A percentile compares a stretch with the other conserved stretches of the same genome.
Evolutionary conservation across 2,329 filamentous ascomycete genomes (phyloP).

Genomic region (Meredithiella fracta): DNA sequence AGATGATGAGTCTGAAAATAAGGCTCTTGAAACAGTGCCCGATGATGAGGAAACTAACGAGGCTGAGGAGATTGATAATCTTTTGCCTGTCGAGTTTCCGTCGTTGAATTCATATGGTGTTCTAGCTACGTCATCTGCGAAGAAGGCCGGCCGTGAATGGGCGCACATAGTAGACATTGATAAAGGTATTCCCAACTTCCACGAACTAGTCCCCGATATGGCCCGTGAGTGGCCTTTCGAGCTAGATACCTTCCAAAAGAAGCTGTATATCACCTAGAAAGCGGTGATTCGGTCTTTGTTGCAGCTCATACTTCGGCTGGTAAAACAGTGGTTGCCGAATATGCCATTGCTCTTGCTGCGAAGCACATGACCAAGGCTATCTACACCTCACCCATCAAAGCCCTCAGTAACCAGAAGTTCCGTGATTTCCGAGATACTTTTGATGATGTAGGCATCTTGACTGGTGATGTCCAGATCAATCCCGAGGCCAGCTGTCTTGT

Average conservation of each 20-base stretch:
- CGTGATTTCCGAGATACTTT: conserved; percentile 82
- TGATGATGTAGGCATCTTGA: conserved; percentile 91
- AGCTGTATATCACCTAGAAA: conserved; percentile 91
- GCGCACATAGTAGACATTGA: conserved; percentile 97
- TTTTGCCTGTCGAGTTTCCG: conserved; percentile 85
- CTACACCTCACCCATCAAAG: conserved; percentile 97
- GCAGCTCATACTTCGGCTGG: conserved; percentile 94
- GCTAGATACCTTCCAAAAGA: conserved; percentile 95
- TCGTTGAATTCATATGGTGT: conserved; percentile 71
- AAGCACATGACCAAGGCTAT: conserved; percentile 99
- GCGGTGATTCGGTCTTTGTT: conserved; percentile 92
- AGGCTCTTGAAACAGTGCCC: not conserved
- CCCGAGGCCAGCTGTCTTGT: conserved; percentile 95
- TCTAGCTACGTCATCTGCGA: conserved; percentile 53
- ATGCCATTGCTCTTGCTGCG: conserved; percentile 88
- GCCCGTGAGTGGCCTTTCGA: conserved; percentile 93
- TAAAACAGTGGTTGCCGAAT: conserved; percentile 96
- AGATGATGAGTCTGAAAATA: not conserved
- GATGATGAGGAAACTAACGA: conserved; percentile 25
- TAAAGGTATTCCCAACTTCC: conserved; percentile 83
- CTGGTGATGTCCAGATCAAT: conserved; percentile 94
- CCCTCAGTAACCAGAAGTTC: conserved; percentile 96
- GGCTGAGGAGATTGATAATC: conserved; percentile 59
- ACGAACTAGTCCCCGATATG: conserved; percentile 88
- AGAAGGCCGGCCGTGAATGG: conserved; percentile 73